Percentiles rank a stretch among this genome's conserved stretches.
These are phyloP conservation scores for Viola odorata DNA, from an alignment of 345 rosid genomes.

Conservation along the genomic window DNA sequence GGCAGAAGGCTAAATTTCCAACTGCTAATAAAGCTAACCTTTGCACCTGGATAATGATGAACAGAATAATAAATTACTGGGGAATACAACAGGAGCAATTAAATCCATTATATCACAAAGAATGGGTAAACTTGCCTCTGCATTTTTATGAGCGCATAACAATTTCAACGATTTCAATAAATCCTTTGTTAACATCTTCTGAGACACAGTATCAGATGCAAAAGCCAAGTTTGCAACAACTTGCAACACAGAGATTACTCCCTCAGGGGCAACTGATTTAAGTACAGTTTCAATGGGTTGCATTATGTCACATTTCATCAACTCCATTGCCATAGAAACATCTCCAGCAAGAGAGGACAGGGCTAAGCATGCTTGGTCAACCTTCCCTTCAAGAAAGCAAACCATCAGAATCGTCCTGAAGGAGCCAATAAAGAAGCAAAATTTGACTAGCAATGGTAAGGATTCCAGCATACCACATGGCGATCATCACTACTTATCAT, in stretches of 20 bases:
- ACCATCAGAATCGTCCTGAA: slow-evolving; percentile 18
- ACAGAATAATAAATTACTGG: slow-evolving; percentile 13
- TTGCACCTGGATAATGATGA: slow-evolving; percentile 64
- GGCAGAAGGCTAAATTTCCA: slow-evolving; percentile 91
- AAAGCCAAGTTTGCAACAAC: slow-evolving; percentile 86
- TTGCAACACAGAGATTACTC: slow-evolving; percentile 82
- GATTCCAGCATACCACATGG: slow-evolving; percentile 65
- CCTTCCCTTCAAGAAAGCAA: slow-evolving; percentile 67
- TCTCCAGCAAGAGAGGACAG: slow-evolving; percentile 92
- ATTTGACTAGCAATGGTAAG: slow-evolving; percentile 12
- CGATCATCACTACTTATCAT: slow-evolving; percentile 95
- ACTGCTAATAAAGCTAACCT: slow-evolving; percentile 78
- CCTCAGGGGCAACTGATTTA: slow-evolving; percentile 66
- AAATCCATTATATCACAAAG: background rate
- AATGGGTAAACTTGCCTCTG: slow-evolving; percentile 56
- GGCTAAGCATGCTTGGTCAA: slow-evolving; percentile 94
- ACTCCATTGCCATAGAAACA: slow-evolving; percentile 79
- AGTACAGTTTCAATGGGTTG: slow-evolving; percentile 85
- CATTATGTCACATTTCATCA: slow-evolving; percentile 97
- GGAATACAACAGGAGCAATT: slow-evolving; percentile 12
- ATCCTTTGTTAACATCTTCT: slow-evolving; percentile 88
- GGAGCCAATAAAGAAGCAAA: slow-evolving; percentile 3
- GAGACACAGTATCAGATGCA: slow-evolving; percentile 74
- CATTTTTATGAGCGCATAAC: slow-evolving; percentile 71
- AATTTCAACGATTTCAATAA: slow-evolving; percentile 70